phyloP scores from a whole-genome alignment of 148 eudicot species.

The Salicornia ramosissima region DNA sequence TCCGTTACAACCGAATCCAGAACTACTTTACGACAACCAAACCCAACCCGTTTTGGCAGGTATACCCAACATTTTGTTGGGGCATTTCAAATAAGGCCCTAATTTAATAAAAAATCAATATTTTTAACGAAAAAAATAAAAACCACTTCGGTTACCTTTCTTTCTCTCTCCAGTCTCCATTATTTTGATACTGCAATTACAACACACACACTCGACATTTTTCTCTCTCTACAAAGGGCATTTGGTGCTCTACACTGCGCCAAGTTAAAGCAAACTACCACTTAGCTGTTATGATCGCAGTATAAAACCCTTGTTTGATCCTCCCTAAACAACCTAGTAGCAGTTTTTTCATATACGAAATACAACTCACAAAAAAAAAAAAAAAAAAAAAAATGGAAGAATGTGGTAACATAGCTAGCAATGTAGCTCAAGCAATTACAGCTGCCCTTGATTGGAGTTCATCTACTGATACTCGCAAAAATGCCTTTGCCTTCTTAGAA shows the following conservation, averaged over 20 bases:
- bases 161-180: no score
- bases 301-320: not conserved
- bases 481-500: slow-evolving; percentile 71
- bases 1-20: no score
- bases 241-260: not conserved
- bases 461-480: slow-evolving; percentile 61
- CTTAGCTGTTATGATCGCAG: not conserved
- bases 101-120: no score
- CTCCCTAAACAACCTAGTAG: not conserved
- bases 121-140: no score
- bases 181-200: no score
- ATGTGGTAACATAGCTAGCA: slow-evolving; percentile 36
- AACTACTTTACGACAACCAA: no score
- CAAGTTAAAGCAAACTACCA: not conserved
- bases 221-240: not conserved
- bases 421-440: slow-evolving; percentile 72
- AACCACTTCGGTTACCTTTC: no score
- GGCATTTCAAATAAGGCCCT: no score
- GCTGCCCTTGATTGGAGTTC: slow-evolving; percentile 84
- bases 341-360: slow-evolving; percentile 3
- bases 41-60: no score
- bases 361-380: not conserved
- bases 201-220: no score
- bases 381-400: slow-evolving; percentile 40
- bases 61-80: no score